Conservation (phyloP, 345 rosid genomes). For the Camelina hispida region DNA sequence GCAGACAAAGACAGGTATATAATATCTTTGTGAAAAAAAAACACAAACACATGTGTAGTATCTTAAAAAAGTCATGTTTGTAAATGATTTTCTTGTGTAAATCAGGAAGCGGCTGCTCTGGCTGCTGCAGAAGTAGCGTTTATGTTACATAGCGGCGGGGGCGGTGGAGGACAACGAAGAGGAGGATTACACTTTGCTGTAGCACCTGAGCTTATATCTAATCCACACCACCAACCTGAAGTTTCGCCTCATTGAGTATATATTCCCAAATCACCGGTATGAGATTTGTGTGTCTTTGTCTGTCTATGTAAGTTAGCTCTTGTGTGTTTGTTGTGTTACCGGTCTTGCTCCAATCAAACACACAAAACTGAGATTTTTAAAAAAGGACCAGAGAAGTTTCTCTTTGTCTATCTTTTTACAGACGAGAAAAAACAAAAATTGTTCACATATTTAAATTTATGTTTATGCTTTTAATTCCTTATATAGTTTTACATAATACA, state of each 20-base stretch:
- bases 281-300: not conserved
- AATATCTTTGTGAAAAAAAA: not conserved
- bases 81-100: conserved; percentile 1
- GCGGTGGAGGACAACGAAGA: conserved; percentile 60
- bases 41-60: not conserved
- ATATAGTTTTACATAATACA: too few relatives aligned
- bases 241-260: conserved; percentile 24
- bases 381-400: conserved; percentile 14
- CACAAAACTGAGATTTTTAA: conserved; percentile 13
- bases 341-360: conserved; percentile 24
- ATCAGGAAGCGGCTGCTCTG: conserved; percentile 90
- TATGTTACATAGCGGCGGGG: conserved; percentile 69
- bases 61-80: not conserved
- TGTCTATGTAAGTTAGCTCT: conserved; percentile 32
- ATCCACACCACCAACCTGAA: conserved; percentile 37
- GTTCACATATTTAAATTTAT: conserved; percentile 12
- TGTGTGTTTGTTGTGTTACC: conserved; percentile 25
- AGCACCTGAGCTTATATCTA: conserved; percentile 62
- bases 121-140: conserved; percentile 92
- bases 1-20: conserved; percentile 91
- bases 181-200: conserved; percentile 74
- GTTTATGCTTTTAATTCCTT: not conserved
- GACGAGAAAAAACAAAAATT: conserved; percentile 25
- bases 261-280: not conserved
- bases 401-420: conserved; percentile 25